Conservation (phyloP, 2,329 filamentous ascomycete genomes). For the Diaporthe aspalathi region DNA sequence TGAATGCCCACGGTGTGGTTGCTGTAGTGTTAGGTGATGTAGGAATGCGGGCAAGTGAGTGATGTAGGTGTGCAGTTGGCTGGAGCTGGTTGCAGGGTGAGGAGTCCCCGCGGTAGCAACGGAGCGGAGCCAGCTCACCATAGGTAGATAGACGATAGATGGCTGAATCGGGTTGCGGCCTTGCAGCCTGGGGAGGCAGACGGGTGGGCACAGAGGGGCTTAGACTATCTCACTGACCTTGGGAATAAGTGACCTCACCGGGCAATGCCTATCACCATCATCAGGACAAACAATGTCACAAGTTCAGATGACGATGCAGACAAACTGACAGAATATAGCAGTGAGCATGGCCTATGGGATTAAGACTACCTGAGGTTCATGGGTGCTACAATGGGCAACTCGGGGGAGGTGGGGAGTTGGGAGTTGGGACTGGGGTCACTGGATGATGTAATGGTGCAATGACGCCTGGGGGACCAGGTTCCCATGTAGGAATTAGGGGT, state of each 20-base stretch:
- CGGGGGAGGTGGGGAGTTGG: neutral
- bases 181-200: constrained; percentile 15
- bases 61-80: constrained; percentile 15
- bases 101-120: constrained; percentile 37
- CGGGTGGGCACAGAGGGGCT: neutral
- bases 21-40: neutral
- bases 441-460: constrained; percentile 34
- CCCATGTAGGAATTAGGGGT: constrained; percentile 1
- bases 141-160: constrained; percentile 30
- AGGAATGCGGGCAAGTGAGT: constrained; percentile 29
- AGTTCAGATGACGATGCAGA: neutral
- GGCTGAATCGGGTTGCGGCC: constrained; percentile 27
- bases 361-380: neutral
- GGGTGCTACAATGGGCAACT: constrained; percentile 24
- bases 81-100: constrained; percentile 23
- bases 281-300: neutral
- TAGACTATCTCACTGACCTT: constrained; percentile 17
- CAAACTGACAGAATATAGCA: neutral
- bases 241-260: constrained; percentile 25
- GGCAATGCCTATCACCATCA: neutral
- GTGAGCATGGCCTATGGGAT: neutral
- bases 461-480: neutral
- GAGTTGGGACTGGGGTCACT: constrained; percentile 4
- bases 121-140: constrained; percentile 34
- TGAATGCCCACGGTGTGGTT: neutral